phyloP scores from a whole-genome alignment of 1,284 basidiomycete genomes.

The Naganishia liquefaciens region DNA sequence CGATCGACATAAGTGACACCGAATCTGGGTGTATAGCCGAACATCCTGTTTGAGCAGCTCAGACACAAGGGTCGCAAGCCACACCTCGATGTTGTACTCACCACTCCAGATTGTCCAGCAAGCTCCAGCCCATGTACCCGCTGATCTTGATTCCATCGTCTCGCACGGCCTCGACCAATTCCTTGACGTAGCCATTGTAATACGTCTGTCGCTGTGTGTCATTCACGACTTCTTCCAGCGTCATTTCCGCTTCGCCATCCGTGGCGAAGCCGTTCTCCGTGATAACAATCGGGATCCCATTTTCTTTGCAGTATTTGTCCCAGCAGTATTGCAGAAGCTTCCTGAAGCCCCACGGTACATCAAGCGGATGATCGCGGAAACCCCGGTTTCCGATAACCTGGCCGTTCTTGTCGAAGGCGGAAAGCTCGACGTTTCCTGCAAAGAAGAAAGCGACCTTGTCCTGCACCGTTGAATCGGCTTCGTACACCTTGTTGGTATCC shows the following conservation, averaged over 20 bases:
- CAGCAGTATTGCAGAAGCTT: slow-evolving; percentile 33
- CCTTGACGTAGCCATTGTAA: slow-evolving; percentile 39
- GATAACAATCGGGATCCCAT: slow-evolving; percentile 35
- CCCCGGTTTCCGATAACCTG: slow-evolving; percentile 36
- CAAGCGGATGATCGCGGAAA: slow-evolving; percentile 40
- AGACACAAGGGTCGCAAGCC: too few relatives aligned
- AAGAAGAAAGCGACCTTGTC: slow-evolving; percentile 11
- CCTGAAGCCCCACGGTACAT: slow-evolving; percentile 36
- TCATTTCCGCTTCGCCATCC: slow-evolving; percentile 20
- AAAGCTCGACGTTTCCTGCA: slow-evolving; percentile 18
- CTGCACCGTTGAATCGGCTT: slow-evolving; percentile 1
- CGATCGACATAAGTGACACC: slow-evolving; percentile 30
- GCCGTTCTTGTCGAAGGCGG: slow-evolving; percentile 33
- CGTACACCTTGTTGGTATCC: slow-evolving; percentile 11
- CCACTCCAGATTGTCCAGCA: slow-evolving; percentile 36
- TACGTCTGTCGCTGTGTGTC: slow-evolving; percentile 37
- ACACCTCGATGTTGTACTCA: too few relatives aligned
- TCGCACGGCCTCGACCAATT: slow-evolving; percentile 36
- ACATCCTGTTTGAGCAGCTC: neutral
- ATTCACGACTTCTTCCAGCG: slow-evolving; percentile 29
- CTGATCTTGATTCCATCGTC: slow-evolving; percentile 39
- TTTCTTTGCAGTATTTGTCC: slow-evolving; percentile 5
- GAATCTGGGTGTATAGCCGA: slow-evolving; percentile 20
- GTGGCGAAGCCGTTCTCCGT: slow-evolving; percentile 34
- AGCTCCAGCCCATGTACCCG: slow-evolving; percentile 43